Base-by-base conservation (phyloP, 148 eudicot genomes). In the Chenopodium berlandieri region DNA sequence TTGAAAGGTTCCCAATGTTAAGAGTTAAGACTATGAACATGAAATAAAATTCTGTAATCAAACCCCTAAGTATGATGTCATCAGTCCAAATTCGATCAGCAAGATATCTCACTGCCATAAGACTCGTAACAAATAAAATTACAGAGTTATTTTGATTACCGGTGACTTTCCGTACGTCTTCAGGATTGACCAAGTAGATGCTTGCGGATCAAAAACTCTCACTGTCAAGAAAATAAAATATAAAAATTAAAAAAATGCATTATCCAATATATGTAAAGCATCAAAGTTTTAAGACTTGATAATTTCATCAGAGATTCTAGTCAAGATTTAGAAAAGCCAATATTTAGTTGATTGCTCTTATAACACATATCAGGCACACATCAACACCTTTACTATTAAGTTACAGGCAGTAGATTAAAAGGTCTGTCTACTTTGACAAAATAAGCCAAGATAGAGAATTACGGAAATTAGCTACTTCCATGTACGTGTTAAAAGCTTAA, bases 161-260 rank as follows among this genome's bases (percentile, higher is more conserved):
- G 99, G 99, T 68, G 99, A 90, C 87, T 92, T 92, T 82, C 98
- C 99, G 76, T 97, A 94, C 78, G 99, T 97, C 97, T 91, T 92
- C 92, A 97, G 85, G 84, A 82, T 87, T 50, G 95, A 92, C 99
- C 99, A 97, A 46, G 90, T 86, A 86, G 80, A 81, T 70, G 94
- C 89, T 91, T 91, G 91, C 78, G 90, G 86, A 92, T 97, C 98
- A 83, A 94, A 97, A 70, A 86, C 91, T 91, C 88, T 94, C 81
- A 97, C 99, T 97, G 97, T 77, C 79, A 79, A 79, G 69, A 37
- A 83, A 9, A 74, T 30, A 73, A 27, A 48, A 63, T 54, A 58
- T 20, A 72, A 22, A 79, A 44, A 40, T 54, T 9, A 4, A 72
- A 22, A 79, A 25, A 40, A 4, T 62, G 50, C 37, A 58, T 14